These are phyloP conservation scores for Vanrija sp. DNA, from an alignment of 1,284 basidiomycete species.

Conservation along the genomic window DNA sequence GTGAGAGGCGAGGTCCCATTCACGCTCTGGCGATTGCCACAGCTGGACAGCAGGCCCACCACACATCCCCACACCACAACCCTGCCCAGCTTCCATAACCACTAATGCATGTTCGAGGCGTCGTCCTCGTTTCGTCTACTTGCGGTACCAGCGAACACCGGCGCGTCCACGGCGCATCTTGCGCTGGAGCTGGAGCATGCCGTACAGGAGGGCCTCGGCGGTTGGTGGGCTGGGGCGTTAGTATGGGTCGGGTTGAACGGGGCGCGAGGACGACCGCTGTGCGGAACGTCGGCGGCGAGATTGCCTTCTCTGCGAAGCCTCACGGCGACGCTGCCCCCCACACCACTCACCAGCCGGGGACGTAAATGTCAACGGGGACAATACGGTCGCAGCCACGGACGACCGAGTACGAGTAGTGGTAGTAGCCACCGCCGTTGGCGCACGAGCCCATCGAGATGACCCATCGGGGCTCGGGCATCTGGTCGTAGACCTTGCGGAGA, in stretches of 20 bases:
- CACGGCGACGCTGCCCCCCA: neutral
- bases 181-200: conserved; percentile 92
- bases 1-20: no score
- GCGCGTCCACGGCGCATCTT: conserved; percentile 93
- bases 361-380: conserved; percentile 96
- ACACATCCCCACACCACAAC: neutral
- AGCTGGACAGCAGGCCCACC: neutral
- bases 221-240: conserved; percentile 52
- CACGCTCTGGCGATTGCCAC: no score
- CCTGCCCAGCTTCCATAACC: neutral
- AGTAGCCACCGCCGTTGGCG: conserved; percentile 97
- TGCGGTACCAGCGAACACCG: conserved; percentile 77
- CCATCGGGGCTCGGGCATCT: conserved; percentile 96
- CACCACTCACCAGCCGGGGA: conserved; percentile 82
- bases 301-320: no score
- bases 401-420: conserved; percentile 95
- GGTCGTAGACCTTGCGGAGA: conserved; percentile 88
- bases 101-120: conserved; percentile 4
- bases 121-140: conserved; percentile 21
- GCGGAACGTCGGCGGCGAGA: no score
- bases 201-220: conserved; percentile 89
- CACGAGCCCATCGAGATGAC: conserved; percentile 99
- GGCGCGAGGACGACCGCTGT: no score
- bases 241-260: neutral
- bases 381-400: conserved; percentile 99